Evolutionary conservation across 805 yeast species (phyloP).

Genomic region (Lachancea quebecensis): DNA sequence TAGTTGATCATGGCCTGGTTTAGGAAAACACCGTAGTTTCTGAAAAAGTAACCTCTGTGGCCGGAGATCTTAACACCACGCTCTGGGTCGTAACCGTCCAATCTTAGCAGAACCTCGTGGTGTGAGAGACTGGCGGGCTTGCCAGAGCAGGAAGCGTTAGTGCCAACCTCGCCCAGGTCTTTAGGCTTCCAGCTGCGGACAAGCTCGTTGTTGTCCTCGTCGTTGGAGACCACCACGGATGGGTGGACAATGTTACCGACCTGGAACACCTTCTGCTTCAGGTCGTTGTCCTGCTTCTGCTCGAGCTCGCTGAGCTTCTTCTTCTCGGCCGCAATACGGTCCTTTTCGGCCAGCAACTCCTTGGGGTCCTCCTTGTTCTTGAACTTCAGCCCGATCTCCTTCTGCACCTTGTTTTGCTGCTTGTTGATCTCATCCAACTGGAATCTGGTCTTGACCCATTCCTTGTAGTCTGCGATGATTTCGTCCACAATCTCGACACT

Average conservation of each 20-base stretch:
- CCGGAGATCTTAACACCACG: constrained; percentile 97
- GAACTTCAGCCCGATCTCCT: constrained; percentile 85
- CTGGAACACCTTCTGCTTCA: constrained; percentile 75
- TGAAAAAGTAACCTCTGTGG: constrained; percentile 95
- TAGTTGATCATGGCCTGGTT: constrained; percentile 97
- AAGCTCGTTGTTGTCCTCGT: constrained; percentile 87
- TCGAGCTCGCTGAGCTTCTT: constrained; percentile 58
- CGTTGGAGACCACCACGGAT: constrained; percentile 76
- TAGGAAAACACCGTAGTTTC: constrained; percentile 92
- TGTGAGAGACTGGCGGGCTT: constrained; percentile 78
- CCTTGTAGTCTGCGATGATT: constrained; percentile 82
- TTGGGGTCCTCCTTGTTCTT: constrained; percentile 93
- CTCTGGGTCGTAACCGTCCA: constrained; percentile 98
- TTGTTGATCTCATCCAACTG: constrained; percentile 88
- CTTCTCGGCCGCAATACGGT: constrained; percentile 63
- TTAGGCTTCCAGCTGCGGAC: constrained; percentile 86
- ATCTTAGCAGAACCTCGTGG: constrained; percentile 87
- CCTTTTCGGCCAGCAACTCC: constrained; percentile 77
- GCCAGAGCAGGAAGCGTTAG: constrained; percentile 71
- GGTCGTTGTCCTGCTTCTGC: constrained; percentile 67
- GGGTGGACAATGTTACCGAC: constrained; percentile 95
- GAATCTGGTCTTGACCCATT: constrained; percentile 86
- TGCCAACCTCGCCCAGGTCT: constrained; percentile 50
- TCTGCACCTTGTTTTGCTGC: constrained; percentile 80
- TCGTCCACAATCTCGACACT: constrained; percentile 94